Evolutionary conservation across 257 asterid genomes (phyloP).

Genomic region (Ballota nigra): DNA sequence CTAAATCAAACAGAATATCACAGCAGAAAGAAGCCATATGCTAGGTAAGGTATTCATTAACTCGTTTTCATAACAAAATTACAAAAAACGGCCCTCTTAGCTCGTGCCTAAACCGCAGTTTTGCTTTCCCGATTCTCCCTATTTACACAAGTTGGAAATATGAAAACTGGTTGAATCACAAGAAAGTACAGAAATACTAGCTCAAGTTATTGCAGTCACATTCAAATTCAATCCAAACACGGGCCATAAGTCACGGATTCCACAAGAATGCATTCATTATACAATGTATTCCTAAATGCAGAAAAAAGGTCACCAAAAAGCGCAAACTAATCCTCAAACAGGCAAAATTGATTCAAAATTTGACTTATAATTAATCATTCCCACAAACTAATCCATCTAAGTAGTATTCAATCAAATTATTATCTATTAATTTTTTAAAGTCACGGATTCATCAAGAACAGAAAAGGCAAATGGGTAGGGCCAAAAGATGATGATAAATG

Average conservation of each 20-base stretch:
- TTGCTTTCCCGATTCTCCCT: slow-evolving; percentile 10
- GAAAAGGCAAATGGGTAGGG: slow-evolving; percentile 18
- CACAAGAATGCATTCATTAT: slow-evolving; percentile 44
- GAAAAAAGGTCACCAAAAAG: neutral
- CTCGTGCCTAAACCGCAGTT: neutral
- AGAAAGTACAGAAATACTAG: slow-evolving; percentile 50
- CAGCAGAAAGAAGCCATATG: slow-evolving; percentile 13
- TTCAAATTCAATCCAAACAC: slow-evolving; percentile 57
- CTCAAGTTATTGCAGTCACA: slow-evolving; percentile 58
- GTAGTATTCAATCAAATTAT: slow-evolving; percentile 6
- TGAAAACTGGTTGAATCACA: slow-evolving; percentile 49
- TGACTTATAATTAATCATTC: slow-evolving; percentile 8
- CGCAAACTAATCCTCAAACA: slow-evolving; percentile 26
- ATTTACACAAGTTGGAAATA: slow-evolving; percentile 25
- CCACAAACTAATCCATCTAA: neutral
- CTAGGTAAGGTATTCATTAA: neutral
- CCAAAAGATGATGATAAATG: slow-evolving; percentile 14
- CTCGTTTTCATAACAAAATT: neutral
- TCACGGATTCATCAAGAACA: slow-evolving; percentile 7
- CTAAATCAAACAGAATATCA: slow-evolving; percentile 3
- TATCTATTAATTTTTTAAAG: neutral
- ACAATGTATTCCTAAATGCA: slow-evolving; percentile 13
- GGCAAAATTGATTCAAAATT: slow-evolving; percentile 28
- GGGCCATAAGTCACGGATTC: slow-evolving; percentile 76
- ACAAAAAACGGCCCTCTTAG: neutral